Evolutionary conservation across 139 green algal genomes (phyloP).

Genomic region (Picochlorum sp.): DNA sequence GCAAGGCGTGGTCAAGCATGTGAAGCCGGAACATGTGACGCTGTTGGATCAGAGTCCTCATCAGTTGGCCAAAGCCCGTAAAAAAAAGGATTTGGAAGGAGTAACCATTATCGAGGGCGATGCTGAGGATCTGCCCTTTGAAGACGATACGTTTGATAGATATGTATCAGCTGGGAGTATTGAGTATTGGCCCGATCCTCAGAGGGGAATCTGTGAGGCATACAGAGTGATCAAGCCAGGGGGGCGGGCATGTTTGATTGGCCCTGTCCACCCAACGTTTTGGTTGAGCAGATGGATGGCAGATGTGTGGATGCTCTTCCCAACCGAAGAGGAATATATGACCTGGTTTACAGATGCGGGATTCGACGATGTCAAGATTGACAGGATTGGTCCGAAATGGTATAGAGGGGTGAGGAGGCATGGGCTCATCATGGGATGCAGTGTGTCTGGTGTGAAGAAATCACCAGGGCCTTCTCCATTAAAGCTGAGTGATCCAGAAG

Average conservation of each 20-base stretch:
- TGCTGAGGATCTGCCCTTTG: constrained; percentile 87
- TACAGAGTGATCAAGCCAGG: constrained; percentile 89
- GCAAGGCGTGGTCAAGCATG: constrained; percentile 54
- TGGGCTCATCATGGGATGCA: constrained; percentile 96
- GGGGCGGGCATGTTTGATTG: constrained; percentile 86
- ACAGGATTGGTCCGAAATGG: constrained; percentile 87
- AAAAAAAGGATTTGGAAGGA: constrained; percentile 74
- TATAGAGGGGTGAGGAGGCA: constrained; percentile 88
- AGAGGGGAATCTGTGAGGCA: constrained; percentile 46
- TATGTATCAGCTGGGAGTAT: constrained; percentile 89
- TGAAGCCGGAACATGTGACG: constrained; percentile 78
- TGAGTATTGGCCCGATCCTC: constrained; percentile 85
- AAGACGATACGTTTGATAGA: constrained; percentile 78
- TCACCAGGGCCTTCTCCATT: constrained; percentile 66
- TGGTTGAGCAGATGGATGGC: constrained; percentile 75
- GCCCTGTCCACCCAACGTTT: constrained; percentile 85
- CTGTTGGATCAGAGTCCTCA: constrained; percentile 90
- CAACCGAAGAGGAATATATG: constrained; percentile 91
- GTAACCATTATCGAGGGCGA: constrained; percentile 92
- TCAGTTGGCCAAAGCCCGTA: constrained; percentile 82
- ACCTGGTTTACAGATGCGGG: constrained; percentile 89
- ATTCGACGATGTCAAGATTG: constrained; percentile 85
- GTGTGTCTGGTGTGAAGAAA: constrained; percentile 79
- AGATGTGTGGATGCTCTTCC: constrained; percentile 95
- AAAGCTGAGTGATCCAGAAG: constrained; percentile 54